A percentile compares a stretch with the other conserved stretches of the same genome.
Evolutionary conservation across 108 stramenopile genomes (phyloP).

Genomic region (Schizochytrium sp.): DNA sequence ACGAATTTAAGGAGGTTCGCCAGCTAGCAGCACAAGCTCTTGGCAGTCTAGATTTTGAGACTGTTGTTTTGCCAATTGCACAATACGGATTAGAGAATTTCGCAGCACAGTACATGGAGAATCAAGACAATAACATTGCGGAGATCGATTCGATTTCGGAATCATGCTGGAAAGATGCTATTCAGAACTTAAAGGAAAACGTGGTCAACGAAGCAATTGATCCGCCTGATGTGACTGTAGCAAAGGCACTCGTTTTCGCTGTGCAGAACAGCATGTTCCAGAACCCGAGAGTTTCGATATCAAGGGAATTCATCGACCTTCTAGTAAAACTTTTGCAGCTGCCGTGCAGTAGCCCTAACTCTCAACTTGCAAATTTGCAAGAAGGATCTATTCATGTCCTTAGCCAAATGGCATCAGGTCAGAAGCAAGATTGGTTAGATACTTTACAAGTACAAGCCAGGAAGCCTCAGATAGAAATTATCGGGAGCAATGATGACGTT

Average conservation of each 20-base stretch:
- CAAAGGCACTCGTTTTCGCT: conserved; percentile 14
- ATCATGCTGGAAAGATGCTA: background rate
- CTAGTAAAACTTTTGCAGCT: background rate
- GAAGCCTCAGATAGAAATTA: background rate
- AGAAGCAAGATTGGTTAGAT: background rate
- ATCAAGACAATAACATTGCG: background rate
- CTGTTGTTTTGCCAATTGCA: background rate
- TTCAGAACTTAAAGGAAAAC: background rate
- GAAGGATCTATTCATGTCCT: conserved; percentile 9
- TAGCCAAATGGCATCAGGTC: background rate
- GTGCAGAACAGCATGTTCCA: background rate
- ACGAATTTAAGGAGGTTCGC: conserved; percentile 57
- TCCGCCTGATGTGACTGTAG: background rate
- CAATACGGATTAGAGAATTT: background rate
- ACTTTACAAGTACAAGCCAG: background rate
- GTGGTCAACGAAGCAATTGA: conserved; percentile 10
- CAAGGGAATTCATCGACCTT: background rate
- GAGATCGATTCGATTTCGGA: background rate
- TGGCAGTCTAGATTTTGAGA: background rate
- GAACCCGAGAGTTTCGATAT: background rate
- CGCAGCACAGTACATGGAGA: background rate
- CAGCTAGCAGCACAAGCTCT: background rate
- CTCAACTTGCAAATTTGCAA: background rate
- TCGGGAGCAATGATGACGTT: background rate
- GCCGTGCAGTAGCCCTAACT: background rate